These are phyloP conservation scores for Kentomonas sorsogonicus DNA, from an alignment of 208 protist genomes.

Conservation along the genomic window DNA sequence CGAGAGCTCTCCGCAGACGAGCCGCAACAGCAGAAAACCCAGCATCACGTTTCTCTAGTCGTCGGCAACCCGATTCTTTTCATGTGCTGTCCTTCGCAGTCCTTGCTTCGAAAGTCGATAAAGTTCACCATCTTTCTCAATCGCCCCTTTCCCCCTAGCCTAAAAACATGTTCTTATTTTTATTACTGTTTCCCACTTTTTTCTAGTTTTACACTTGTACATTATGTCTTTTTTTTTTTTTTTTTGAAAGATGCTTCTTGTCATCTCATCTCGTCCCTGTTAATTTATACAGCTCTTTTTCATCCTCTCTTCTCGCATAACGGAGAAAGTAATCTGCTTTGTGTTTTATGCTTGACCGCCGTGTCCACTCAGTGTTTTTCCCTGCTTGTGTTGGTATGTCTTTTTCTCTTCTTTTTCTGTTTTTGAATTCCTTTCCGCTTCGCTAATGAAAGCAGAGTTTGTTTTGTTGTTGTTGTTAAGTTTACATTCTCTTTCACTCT, in stretches of 20 bases:
- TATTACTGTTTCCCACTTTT: neutral
- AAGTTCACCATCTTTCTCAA: too few relatives aligned
- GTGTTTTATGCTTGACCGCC: too few relatives aligned
- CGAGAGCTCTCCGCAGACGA: too few relatives aligned
- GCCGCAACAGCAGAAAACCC: too few relatives aligned
- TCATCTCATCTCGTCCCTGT: neutral
- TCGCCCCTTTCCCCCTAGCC: too few relatives aligned
- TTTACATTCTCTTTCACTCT: too few relatives aligned
- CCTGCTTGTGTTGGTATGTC: neutral
- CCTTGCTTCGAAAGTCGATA: too few relatives aligned
- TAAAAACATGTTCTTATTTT: neutral
- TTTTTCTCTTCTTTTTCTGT: neutral
- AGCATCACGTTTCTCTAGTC: too few relatives aligned
- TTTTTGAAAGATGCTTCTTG: neutral
- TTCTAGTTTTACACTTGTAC: neutral
- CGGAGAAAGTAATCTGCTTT: neutral
- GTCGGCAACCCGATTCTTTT: too few relatives aligned
- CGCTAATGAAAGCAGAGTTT: neutral
- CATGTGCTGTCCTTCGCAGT: too few relatives aligned
- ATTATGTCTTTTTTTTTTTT: neutral
- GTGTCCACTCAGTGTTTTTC: neutral
- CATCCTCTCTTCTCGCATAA: neutral
- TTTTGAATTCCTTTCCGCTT: neutral
- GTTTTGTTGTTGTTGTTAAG: neutral
- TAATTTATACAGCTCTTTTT: neutral